Evolutionary conservation across 306 rosid species (phyloP), one percentile per base, ranked within the genome.

Genomic region (Crataegus laevigata): DNA sequence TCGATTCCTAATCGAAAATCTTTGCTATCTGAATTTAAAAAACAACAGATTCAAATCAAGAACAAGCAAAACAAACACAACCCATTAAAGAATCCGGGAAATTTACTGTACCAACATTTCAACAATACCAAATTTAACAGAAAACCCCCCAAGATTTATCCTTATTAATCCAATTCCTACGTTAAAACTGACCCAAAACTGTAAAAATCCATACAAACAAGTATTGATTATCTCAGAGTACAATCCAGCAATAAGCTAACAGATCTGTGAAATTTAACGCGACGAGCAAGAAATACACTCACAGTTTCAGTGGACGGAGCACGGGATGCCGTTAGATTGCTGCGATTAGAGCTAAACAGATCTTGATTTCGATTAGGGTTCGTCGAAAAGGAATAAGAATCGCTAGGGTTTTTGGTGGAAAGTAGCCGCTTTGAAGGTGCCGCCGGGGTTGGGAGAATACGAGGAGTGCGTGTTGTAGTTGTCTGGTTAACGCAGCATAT

Each of bases 371-470:
- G 73, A 70, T 50, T 77, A 19, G 40, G 28, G 6, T 10, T 4
- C 18, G 25, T 58, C 18, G 58, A 42, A 25, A 64, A 24, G 18
- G 62, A 75, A 55, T 29, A 59, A 75, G 71, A 75, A 80, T 60
- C 40, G 68, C 45, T 68, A 50, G 75, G 83, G 79, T 62, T 74
- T 74, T 69, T 60, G 74, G 78, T n/a, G 59, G 74, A 73, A 73
- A 55, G 11, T 26, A 71, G 77, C 81, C 29, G 66, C 86, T 45
- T 82, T 69, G 80, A 66, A 55, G 77, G 74, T 79, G 69, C 71
- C 77, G 80, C 74, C 52, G 60, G 66, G 75, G 22, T 58, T 59
- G 72, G 83, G 63, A 73, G 68, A 80, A 71, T 59, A 42, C 79
- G 71, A 82, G 65, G 74, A 65, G 63, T n/a, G 51, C 38, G 43